Evolutionary conservation across 169 alveolate species (phyloP).

Genomic region (Cryptosporidium muris): DNA sequence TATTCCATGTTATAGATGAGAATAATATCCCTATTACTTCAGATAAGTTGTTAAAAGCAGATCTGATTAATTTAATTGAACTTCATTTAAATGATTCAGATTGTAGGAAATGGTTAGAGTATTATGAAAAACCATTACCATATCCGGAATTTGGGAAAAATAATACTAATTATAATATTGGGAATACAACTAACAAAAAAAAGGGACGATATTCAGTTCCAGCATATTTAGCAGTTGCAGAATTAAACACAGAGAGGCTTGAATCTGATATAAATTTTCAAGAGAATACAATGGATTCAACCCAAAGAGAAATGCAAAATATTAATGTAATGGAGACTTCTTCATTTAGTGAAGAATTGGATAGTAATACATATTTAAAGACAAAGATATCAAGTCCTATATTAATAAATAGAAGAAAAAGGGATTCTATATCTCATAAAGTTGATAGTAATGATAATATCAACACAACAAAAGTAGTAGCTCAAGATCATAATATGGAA

Average conservation of each 20-base stretch:
- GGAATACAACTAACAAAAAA: not conserved
- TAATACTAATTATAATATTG: not conserved
- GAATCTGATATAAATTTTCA: not conserved
- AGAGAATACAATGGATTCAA: too few relatives aligned
- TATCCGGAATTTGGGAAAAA: conserved; percentile 3
- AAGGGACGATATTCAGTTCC: conserved; percentile 41
- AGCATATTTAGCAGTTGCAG: conserved; percentile 47
- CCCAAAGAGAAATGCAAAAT: too few relatives aligned
- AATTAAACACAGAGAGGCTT: conserved; percentile 12
- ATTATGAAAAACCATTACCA: conserved; percentile 45
- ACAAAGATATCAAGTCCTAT: too few relatives aligned
- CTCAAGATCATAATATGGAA: too few relatives aligned
- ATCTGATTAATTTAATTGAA: conserved; percentile 32
- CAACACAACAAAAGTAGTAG: too few relatives aligned
- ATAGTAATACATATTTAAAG: too few relatives aligned
- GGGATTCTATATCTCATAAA: too few relatives aligned
- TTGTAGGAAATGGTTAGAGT: conserved; percentile 50
- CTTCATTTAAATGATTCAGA: conserved; percentile 11
- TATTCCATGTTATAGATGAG: conserved; percentile 31
- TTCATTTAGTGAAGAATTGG: too few relatives aligned
- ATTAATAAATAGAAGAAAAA: too few relatives aligned
- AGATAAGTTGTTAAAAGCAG: conserved; percentile 31
- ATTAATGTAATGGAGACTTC: too few relatives aligned
- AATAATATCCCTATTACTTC: conserved; percentile 36
- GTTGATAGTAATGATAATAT: too few relatives aligned